Evolutionary conservation across 805 yeast genomes (phyloP).

Genomic region (Babjeviella inositovora): DNA sequence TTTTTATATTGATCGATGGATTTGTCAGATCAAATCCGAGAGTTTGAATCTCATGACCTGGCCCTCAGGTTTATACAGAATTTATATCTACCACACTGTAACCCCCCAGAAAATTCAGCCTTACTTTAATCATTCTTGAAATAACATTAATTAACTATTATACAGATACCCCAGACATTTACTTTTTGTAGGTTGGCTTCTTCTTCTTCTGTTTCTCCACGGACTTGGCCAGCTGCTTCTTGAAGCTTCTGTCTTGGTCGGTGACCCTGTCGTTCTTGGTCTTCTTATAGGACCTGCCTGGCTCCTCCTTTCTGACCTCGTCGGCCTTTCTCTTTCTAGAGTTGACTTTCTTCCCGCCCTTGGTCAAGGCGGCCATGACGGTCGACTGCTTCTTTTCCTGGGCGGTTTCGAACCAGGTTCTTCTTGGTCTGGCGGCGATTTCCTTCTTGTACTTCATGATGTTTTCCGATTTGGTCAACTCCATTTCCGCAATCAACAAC

Average conservation of each 20-base stretch:
- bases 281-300: conserved; percentile 55
- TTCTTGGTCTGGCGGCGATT: conserved; percentile 76
- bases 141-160: no score
- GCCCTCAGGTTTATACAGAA: no score
- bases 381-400: conserved; percentile 29
- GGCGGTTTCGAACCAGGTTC: conserved; percentile 88
- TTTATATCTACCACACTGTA: no score
- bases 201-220: conserved; percentile 10
- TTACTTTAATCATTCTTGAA: no score
- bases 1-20: no score
- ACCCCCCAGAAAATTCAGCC: no score
- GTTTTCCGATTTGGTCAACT: conserved; percentile 73
- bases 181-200: no score
- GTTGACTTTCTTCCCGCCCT: conserved; percentile 38
- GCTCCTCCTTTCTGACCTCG: conserved; percentile 41
- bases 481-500: conserved; percentile 79
- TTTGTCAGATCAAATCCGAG: no score
- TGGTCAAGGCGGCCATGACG: conserved; percentile 20
- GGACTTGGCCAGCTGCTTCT: conserved; percentile 11
- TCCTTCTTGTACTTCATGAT: conserved; percentile 66
- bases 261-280: conserved; percentile 55
- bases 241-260: conserved; percentile 25
- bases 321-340: conserved; percentile 58
- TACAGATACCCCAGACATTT: no score
- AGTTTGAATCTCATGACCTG: no score